These are phyloP conservation scores for Mycena floridula DNA, from an alignment of 768 basidiomycete species.

Conservation along the genomic window DNA sequence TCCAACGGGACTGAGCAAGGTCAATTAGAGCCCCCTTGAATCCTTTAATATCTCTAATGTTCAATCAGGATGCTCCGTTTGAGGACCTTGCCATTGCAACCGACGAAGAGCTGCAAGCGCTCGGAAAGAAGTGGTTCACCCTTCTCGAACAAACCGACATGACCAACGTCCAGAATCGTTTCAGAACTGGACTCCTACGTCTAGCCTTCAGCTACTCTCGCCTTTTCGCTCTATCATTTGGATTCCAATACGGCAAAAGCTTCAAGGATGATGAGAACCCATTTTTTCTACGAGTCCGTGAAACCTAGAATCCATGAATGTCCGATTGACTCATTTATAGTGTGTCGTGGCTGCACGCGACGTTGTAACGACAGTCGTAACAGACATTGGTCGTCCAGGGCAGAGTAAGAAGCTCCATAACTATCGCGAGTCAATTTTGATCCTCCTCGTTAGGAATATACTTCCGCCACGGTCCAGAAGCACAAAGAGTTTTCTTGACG, in stretches of 20 bases:
- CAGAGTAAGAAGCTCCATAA: conserved; percentile 35
- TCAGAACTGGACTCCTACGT: conserved; percentile 56
- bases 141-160: conserved; percentile 44
- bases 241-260: conserved; percentile 69
- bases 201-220: conserved; percentile 65
- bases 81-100: conserved; percentile 57
- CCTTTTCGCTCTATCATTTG: conserved; percentile 65
- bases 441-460: conserved; percentile 37
- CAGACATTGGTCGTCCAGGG: conserved; percentile 48
- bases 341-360: conserved; percentile 64
- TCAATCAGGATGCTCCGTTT: too few relatives aligned
- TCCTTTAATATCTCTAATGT: too few relatives aligned
- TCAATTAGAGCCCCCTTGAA: too few relatives aligned
- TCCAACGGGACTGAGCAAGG: conserved; percentile 75
- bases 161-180: conserved; percentile 47
- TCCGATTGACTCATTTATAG: too few relatives aligned
- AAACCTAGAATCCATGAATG: too few relatives aligned
- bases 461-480: conserved; percentile 71
- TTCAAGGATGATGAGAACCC: conserved; percentile 51
- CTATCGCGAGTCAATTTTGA: not conserved
- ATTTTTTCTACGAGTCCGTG: conserved; percentile 58
- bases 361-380: conserved; percentile 55
- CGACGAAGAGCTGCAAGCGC: conserved; percentile 59
- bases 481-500: conserved; percentile 72
- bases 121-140: conserved; percentile 53